These are phyloP conservation scores for Amanita brunnescens DNA, from an alignment of 768 basidiomycete genomes.

Conservation along the genomic window DNA sequence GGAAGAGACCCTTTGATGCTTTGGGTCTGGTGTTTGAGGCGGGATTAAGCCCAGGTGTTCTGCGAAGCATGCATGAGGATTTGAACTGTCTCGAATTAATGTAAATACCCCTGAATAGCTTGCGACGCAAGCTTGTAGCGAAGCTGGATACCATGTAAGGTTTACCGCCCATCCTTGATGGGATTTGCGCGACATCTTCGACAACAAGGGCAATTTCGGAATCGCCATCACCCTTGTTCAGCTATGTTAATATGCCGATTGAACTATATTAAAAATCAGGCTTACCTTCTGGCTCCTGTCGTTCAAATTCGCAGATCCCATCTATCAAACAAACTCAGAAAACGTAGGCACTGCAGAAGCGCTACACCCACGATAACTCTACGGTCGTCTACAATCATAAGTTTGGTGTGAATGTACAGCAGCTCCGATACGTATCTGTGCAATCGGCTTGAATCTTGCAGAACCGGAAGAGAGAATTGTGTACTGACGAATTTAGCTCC, in stretches of 20 bases:
- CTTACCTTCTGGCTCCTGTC: conserved; percentile 73
- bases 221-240: conserved; percentile 73
- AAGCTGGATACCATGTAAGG: conserved; percentile 69
- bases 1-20: conserved; percentile 29
- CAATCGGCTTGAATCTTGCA: conserved; percentile 9
- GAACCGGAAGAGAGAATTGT: conserved; percentile 5
- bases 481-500: conserved; percentile 68
- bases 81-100: not conserved
- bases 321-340: conserved; percentile 30
- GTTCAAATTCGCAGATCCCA: conserved; percentile 92
- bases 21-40: conserved; percentile 48
- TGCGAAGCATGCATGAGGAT: conserved; percentile 19
- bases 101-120: conserved; percentile 64
- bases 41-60: conserved; percentile 84
- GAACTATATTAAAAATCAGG: not conserved
- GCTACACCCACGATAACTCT: conserved; percentile 69
- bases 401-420: conserved; percentile 77
- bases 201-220: conserved; percentile 92
- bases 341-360: not conserved
- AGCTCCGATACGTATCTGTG: conserved; percentile 73
- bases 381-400: conserved; percentile 93
- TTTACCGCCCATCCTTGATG: conserved; percentile 69
- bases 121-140: conserved; percentile 75
- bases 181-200: conserved; percentile 77
- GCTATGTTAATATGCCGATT: conserved; percentile 2